Percentiles rank a stretch among this genome's conserved stretches.
Conservation (phyloP, 306 rosid genomes). For the Rosa persica region DNA sequence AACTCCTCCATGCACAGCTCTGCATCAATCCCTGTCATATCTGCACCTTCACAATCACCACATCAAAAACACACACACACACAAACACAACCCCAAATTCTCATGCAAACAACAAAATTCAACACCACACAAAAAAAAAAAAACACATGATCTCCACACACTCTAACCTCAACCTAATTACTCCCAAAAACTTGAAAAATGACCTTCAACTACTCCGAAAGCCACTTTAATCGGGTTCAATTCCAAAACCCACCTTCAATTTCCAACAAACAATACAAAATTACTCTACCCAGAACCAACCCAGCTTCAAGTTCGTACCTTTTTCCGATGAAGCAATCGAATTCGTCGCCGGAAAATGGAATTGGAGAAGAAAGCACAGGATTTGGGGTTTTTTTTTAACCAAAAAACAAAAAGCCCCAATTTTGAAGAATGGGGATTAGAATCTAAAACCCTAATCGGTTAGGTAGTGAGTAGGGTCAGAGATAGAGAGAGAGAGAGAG, state of each 20-base stretch:
- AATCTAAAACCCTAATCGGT: conserved; percentile 18
- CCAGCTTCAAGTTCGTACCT: background rate
- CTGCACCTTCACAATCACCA: background rate
- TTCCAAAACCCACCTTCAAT: background rate
- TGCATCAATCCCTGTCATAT: conserved; percentile 13
- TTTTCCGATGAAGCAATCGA: background rate
- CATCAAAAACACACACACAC: background rate
- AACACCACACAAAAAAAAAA: too few species aligned
- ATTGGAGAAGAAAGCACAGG: background rate
- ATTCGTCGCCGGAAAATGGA: background rate
- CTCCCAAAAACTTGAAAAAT: background rate
- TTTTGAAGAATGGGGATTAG: background rate
- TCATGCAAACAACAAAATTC: background rate
- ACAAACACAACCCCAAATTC: background rate
- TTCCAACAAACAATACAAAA: background rate
- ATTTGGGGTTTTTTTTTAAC: background rate
- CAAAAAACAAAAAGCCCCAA: conserved; percentile 7
- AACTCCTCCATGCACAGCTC: conserved; percentile 18
- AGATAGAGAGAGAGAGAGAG: background rate
- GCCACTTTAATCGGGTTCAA: background rate
- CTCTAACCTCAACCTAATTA: background rate
- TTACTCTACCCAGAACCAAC: background rate
- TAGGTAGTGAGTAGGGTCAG: background rate
- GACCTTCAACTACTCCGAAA: background rate
- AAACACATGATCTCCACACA: background rate